Evolutionary conservation across 768 basidiomycete genomes (phyloP).

Genomic region (Russula foetens): DNA sequence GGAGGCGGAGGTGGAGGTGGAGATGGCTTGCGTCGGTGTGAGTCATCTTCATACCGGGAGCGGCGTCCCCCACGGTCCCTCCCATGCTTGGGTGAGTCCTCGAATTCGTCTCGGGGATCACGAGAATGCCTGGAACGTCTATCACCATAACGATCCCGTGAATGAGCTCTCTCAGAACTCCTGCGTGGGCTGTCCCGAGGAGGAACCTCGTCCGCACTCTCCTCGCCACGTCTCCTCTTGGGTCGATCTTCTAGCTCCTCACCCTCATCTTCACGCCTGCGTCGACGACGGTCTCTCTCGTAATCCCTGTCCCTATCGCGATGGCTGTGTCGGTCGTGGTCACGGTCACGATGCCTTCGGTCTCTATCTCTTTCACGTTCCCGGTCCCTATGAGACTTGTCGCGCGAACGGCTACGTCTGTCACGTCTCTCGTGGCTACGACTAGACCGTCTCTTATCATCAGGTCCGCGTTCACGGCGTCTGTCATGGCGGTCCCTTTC

Average conservation of each 20-base stretch:
- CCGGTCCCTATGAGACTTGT: slow-evolving; percentile 37
- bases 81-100: slow-evolving; percentile 42
- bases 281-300: slow-evolving; percentile 49
- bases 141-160: slow-evolving; percentile 45
- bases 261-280: slow-evolving; percentile 59
- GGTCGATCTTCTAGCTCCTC: slow-evolving; percentile 49
- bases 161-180: slow-evolving; percentile 40
- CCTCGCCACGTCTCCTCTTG: slow-evolving; percentile 62
- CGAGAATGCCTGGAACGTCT: slow-evolving; percentile 33
- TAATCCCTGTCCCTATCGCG: slow-evolving; percentile 41
- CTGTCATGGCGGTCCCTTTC: slow-evolving; percentile 52
- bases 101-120: slow-evolving; percentile 55
- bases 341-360: slow-evolving; percentile 37
- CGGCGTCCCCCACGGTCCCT: slow-evolving; percentile 35
- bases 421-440: slow-evolving; percentile 45
- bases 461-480: slow-evolving; percentile 43
- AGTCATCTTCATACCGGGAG: slow-evolving; percentile 37
- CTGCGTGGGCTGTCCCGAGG: slow-evolving; percentile 44
- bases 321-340: slow-evolving; percentile 44
- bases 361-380: slow-evolving; percentile 41
- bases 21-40: slow-evolving; percentile 21
- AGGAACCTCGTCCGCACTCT: slow-evolving; percentile 36
- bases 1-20: slow-evolving; percentile 35
- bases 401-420: slow-evolving; percentile 33
- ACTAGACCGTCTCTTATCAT: slow-evolving; percentile 55